phyloP scores from a whole-genome alignment of 192 early-diverging fungal genomes.

The Lunasporangiospora selenospora region DNA sequence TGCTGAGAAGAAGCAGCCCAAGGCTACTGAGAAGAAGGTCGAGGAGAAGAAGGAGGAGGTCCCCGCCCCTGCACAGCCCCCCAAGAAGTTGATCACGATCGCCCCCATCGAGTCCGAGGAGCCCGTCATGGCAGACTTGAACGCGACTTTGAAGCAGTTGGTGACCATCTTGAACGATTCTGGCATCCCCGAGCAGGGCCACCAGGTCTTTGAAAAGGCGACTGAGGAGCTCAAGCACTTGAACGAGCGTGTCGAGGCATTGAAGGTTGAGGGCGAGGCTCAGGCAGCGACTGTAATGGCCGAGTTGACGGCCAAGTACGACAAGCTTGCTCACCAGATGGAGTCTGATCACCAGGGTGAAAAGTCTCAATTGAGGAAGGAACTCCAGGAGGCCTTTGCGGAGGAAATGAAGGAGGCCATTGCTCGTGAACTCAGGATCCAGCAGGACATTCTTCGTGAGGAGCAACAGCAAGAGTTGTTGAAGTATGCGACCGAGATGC shows the following conservation, averaged over 20 bases:
- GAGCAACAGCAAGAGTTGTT: constrained; percentile 68
- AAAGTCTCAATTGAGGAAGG: constrained; percentile 63
- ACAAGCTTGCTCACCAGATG: constrained; percentile 52
- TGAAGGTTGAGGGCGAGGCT: constrained; percentile 50
- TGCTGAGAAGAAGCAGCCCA: constrained; percentile 16
- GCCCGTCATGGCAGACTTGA: constrained; percentile 42
- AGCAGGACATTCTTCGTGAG: constrained; percentile 41
- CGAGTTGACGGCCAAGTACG: constrained; percentile 52
- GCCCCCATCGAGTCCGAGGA: constrained; percentile 43
- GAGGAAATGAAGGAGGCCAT: constrained; percentile 45
- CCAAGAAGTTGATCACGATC: constrained; percentile 44
- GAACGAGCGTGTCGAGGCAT: constrained; percentile 54
- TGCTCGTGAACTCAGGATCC: constrained; percentile 54
- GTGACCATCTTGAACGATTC: constrained; percentile 43
- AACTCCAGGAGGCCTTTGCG: constrained; percentile 57
- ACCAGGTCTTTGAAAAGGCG: constrained; percentile 65
- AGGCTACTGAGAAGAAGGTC: constrained; percentile 8
- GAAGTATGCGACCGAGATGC: constrained; percentile 72
- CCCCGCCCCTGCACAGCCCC: constrained; percentile 6
- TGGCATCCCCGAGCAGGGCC: constrained; percentile 54
- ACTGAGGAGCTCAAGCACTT: constrained; percentile 58
- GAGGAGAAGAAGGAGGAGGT: constrained; percentile 22
- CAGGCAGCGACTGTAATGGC: constrained; percentile 40
- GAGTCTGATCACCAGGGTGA: constrained; percentile 58
- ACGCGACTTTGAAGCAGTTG: constrained; percentile 35